phyloP scores from a whole-genome alignment of 129 eudicot genomes.

The Escallonia rubra region DNA sequence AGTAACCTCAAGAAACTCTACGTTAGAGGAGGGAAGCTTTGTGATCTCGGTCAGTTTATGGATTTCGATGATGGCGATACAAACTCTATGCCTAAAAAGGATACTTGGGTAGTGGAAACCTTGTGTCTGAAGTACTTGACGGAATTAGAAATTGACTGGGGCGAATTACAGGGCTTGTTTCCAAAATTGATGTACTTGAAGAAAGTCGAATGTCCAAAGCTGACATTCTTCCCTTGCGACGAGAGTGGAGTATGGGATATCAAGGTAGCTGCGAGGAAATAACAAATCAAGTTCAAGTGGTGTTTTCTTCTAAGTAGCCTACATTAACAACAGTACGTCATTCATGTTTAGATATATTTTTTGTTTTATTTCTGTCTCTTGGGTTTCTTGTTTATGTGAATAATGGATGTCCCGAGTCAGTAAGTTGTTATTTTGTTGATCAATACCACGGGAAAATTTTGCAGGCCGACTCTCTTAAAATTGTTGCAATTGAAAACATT shows the following conservation, averaged over 20 bases:
- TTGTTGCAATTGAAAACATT: too few species aligned
- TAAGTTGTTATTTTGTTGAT: background rate
- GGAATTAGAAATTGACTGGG: conserved; percentile 24
- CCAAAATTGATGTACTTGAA: conserved; percentile 22
- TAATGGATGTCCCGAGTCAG: background rate
- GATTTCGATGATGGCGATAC: background rate
- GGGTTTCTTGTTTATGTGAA: background rate
- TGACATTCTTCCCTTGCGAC: conserved; percentile 29
- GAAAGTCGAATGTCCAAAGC: conserved; percentile 19
- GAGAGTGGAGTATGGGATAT: conserved; percentile 7
- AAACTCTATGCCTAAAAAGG: background rate
- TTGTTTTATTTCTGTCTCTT: background rate
- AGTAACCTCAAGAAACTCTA: conserved; percentile 18
- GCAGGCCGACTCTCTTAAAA: too few species aligned
- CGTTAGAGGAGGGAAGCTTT: conserved; percentile 22
- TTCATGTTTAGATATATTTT: background rate
- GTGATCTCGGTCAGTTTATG: conserved; percentile 19
- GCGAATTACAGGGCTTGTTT: conserved; percentile 14
- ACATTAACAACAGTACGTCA: background rate
- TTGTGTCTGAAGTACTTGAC: conserved; percentile 18
- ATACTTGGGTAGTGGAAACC: conserved; percentile 11
- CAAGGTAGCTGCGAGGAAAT: background rate
- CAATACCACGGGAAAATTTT: too few species aligned
- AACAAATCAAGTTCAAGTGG: background rate
- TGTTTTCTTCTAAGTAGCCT: background rate